Evolutionary conservation across 1,284 basidiomycete species (phyloP), one percentile per base, ranked within the genome.

Genomic region (Ceratobasidium sp.): DNA sequence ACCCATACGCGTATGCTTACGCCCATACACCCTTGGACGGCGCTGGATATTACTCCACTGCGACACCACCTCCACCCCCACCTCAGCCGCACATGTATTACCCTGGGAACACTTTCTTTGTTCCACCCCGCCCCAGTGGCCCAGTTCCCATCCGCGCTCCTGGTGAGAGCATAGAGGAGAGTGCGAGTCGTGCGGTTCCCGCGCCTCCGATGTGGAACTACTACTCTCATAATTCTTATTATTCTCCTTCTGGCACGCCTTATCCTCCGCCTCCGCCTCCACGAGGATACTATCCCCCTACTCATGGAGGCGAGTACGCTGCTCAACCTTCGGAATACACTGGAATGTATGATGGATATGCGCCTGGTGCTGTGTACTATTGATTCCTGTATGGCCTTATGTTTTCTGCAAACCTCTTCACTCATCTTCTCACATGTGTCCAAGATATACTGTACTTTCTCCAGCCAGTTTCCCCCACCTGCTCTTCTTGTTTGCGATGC

Each of bases 111-210:
- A 28, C 38, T 53, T 70, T 48, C 38, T 73, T 73, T 25, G 64
- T 40, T 7, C 72, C 64, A 16, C 72, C 64, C 21, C 56, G 72
- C 3, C 40, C 72, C 7, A 67, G 64, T 7, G 72, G 56, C 14
- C 48, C 64, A 9, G 59, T 73, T 4, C 54, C 72, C 11, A 73
- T 73, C 51, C 72, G 72, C 38, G 58, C 72, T 8, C 72, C 72
- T 23, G 67, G 64, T 1, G 64, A 70, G 59, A 58, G 54, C 54
- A 25, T 46, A 40, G 51, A 36, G 28, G 42, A 51, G 7, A 28
- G 36, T 9, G 23, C n/a, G 25, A 54, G 25, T 23, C 51, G 51
- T 54, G 51, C 51, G 3, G 60, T 46, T 16, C 60, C 60, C 30
- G 42, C 23, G 23, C 60, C 40, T n/a, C 54, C 66, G 21, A 60